A percentile compares a stretch with the other conserved stretches of the same genome.
phyloP scores from a whole-genome alignment of 352 stramenopile species.

The Halophytophthora batemanensis region DNA sequence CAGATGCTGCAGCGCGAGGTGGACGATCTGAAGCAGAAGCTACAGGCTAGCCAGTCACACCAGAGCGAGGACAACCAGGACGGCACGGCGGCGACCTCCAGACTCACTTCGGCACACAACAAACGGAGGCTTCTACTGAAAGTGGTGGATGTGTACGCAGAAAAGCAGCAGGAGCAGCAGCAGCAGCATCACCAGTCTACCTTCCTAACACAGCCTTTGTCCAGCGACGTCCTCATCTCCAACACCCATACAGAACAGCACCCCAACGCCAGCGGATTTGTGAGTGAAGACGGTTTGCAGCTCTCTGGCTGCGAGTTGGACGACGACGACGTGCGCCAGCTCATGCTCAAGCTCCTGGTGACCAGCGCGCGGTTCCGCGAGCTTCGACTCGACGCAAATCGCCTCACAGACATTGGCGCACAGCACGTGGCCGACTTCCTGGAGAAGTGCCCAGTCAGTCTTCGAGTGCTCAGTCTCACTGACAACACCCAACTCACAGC shows the following conservation, averaged over 20 bases:
- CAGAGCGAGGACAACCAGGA: neutral
- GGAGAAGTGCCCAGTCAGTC: constrained; percentile 19
- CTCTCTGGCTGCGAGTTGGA: constrained; percentile 30
- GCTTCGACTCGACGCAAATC: constrained; percentile 35
- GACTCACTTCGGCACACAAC: neutral
- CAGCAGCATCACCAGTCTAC: constrained; percentile 28
- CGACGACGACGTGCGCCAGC: constrained; percentile 36
- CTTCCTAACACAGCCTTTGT: constrained; percentile 44
- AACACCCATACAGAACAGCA: constrained; percentile 6
- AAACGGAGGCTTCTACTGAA: constrained; percentile 37
- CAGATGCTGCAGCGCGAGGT: constrained; percentile 40
- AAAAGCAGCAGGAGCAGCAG: constrained; percentile 27
- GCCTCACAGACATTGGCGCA: constrained; percentile 36
- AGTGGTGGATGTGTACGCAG: constrained; percentile 35
- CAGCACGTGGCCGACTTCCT: constrained; percentile 41
- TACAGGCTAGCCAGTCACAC: constrained; percentile 9
- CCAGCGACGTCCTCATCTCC: constrained; percentile 40
- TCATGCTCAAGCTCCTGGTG: constrained; percentile 44
- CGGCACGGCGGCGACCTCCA: neutral
- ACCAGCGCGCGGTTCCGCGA: constrained; percentile 27
- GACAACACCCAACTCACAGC: constrained; percentile 32
- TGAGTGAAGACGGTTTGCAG: constrained; percentile 11
- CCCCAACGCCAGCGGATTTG: neutral
- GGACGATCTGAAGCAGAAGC: constrained; percentile 26
- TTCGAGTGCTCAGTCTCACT: constrained; percentile 30